Evolutionary conservation across 2,329 filamentous ascomycete species (phyloP).

Genomic region (Venturia nashicola): DNA sequence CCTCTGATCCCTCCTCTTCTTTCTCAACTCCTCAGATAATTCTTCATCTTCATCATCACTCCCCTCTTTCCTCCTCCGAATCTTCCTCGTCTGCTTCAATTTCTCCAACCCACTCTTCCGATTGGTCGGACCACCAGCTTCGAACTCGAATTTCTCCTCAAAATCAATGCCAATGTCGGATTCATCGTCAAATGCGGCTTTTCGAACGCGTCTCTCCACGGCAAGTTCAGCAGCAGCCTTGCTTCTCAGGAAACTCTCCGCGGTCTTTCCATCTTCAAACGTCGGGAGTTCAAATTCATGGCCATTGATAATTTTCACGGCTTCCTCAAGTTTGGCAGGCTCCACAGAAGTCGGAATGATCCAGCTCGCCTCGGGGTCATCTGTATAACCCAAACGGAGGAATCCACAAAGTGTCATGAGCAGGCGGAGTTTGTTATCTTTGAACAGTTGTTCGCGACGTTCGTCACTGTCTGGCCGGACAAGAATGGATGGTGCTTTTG

Average conservation of each 20-base stretch:
- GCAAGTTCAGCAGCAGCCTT: constrained; percentile 40
- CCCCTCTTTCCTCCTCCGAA: constrained; percentile 49
- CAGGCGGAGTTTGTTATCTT: constrained; percentile 75
- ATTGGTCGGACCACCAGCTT: constrained; percentile 52
- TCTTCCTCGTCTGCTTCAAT: constrained; percentile 12
- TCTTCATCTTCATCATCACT: constrained; percentile 49
- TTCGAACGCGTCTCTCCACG: constrained; percentile 18
- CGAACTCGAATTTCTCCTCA: constrained; percentile 47
- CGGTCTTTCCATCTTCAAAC: constrained; percentile 62
- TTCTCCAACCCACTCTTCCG: constrained; percentile 42
- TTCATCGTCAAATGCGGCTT: constrained; percentile 57
- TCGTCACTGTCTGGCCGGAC: constrained; percentile 41
- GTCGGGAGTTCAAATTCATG: constrained; percentile 66
- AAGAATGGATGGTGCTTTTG: constrained; percentile 37
- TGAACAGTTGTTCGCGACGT: constrained; percentile 66
- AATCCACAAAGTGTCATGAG: constrained; percentile 69
- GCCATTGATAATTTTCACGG: constrained; percentile 60
- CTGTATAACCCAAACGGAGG: constrained; percentile 50
- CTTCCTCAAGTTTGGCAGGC: constrained; percentile 54
- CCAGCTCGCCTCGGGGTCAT: constrained; percentile 69
- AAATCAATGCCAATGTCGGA: constrained; percentile 47
- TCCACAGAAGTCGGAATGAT: constrained; percentile 46
- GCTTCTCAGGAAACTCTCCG: constrained; percentile 68
- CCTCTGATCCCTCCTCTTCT: constrained; percentile 48
- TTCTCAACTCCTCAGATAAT: constrained; percentile 37